Base-by-base conservation (phyloP, 306 rosid species). In the Cicer cuneatum region DNA sequence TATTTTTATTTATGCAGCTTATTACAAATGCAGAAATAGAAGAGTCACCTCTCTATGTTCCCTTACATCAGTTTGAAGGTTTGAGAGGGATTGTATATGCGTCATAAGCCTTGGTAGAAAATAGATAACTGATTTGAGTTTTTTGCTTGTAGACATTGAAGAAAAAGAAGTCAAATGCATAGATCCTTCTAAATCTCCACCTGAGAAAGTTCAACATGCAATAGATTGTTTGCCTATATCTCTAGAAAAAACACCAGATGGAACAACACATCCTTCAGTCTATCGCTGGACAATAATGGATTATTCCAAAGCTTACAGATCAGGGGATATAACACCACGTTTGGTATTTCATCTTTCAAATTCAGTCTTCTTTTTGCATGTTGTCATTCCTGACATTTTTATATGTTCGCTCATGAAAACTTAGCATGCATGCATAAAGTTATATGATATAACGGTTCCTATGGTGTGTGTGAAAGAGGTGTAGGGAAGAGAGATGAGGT, bases 1-100 rank as follows among this genome's bases (percentile, higher is more conserved):
- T 39, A 11, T 0, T 48, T 47, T 37, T 18, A 69, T 71, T 75
- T 78, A 19, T 83, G 85, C 98, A 93, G 98, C 89, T 91, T 16
- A 12, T 93, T 46, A 49, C 92, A 62, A 60, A 89, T 82, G 97
- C 97, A 37, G 92, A 85, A 78, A 40, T 91, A 21, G 84, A 86
- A 68, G 97, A 89, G 74, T 19, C 89, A 33, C 98, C 98, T 14
- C 86, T 85, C 37, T 91, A 61, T 77, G 85, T 77, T 73, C 97
- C 97, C 72, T 49, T 81, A 4, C 98, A 93, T 91, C 87, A 85
- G 35, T 86, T 80, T 67, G 84, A 89, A 77, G 93, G 98, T 89
- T 19, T 81, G 71, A 58, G 66, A 43, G 43, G 67, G 47, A 67
- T 24, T 58, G 11, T 58, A 24, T 24, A 10, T 21, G 54, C n/a